Percentiles rank a stretch among this genome's conserved stretches.
Conservation (phyloP, 2,329 filamentous ascomycete species). For the Myrmaecium sp. region DNA sequence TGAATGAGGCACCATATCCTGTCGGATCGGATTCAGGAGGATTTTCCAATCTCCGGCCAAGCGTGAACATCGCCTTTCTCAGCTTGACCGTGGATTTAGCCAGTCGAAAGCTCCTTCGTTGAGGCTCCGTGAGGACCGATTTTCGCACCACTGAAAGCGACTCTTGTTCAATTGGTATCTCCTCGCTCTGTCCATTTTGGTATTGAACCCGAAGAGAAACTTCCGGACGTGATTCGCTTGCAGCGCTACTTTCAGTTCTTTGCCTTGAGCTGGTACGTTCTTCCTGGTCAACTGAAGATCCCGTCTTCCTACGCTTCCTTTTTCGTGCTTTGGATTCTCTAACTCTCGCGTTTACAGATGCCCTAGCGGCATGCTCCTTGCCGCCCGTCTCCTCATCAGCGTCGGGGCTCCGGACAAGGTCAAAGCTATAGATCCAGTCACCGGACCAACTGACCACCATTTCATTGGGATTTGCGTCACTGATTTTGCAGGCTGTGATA, state of each 20-base stretch:
- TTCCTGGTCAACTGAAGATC: constrained; percentile 23
- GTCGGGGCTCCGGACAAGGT: constrained; percentile 42
- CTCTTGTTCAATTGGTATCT: constrained; percentile 32
- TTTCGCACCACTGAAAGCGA: constrained; percentile 22
- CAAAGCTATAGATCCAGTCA: constrained; percentile 49
- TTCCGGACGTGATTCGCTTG: constrained; percentile 21
- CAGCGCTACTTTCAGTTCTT: constrained; percentile 25
- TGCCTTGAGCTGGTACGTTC: constrained; percentile 30
- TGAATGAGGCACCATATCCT: constrained; percentile 27
- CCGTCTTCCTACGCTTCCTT: constrained; percentile 37
- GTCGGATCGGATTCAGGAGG: constrained; percentile 9
- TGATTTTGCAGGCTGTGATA: constrained; percentile 56
- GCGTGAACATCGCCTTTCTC: constrained; percentile 37
- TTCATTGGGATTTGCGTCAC: constrained; percentile 50
- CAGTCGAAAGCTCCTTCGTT: constrained; percentile 37
- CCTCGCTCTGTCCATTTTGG: constrained; percentile 41
- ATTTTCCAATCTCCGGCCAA: constrained; percentile 13
- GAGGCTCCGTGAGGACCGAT: constrained; percentile 32
- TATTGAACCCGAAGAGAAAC: constrained; percentile 40
- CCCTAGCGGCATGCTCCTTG: not conserved
- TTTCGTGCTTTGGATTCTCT: constrained; percentile 29
- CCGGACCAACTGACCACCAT: constrained; percentile 53
- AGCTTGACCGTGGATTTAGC: constrained; percentile 38
- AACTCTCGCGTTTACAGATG: constrained; percentile 4
- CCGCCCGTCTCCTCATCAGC: constrained; percentile 26